Evolutionary conservation across 2,329 filamentous ascomycete genomes (phyloP).

Genomic region (Fusarium avenaceum): DNA sequence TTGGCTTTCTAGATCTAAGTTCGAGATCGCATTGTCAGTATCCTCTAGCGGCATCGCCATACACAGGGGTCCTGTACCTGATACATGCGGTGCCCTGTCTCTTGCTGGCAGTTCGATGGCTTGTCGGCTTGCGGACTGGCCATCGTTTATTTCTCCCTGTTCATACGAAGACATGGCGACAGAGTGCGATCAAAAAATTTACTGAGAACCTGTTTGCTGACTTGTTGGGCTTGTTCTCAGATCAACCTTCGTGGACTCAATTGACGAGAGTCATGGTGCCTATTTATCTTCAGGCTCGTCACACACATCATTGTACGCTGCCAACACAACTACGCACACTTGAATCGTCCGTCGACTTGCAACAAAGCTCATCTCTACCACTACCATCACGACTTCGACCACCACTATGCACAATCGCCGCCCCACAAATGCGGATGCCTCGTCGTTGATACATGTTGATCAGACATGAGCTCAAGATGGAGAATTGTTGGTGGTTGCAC

Average conservation of each 20-base stretch:
- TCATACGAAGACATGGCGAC: conserved; percentile 9
- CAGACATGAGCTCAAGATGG: not conserved
- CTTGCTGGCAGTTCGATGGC: not conserved
- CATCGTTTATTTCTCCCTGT: not conserved
- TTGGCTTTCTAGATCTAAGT: conserved; percentile 11
- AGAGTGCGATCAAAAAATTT: not conserved
- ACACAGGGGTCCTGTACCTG: not conserved
- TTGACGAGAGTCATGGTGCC: not conserved
- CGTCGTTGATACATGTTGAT: not conserved
- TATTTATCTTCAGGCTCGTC: conserved; percentile 29
- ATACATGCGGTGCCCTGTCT: not conserved
- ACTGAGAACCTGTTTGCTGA: not conserved
- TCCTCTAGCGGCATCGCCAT: not conserved
- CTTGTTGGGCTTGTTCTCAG: not conserved
- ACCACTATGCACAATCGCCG: conserved; percentile 1
- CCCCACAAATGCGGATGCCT: conserved; percentile 26
- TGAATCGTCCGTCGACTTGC: not conserved
- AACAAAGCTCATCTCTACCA: conserved; percentile 21
- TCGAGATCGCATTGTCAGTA: not conserved
- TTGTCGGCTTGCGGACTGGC: not conserved
- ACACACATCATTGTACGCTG: no score
- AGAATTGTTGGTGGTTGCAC: conserved; percentile 4
- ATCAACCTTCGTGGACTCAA: not conserved
- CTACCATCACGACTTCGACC: not conserved
- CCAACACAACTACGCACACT: not conserved